A percentile compares a stretch with the other conserved stretches of the same genome.
phyloP scores from a whole-genome alignment of 805 yeast species.

The Candida vaughaniae region DNA sequence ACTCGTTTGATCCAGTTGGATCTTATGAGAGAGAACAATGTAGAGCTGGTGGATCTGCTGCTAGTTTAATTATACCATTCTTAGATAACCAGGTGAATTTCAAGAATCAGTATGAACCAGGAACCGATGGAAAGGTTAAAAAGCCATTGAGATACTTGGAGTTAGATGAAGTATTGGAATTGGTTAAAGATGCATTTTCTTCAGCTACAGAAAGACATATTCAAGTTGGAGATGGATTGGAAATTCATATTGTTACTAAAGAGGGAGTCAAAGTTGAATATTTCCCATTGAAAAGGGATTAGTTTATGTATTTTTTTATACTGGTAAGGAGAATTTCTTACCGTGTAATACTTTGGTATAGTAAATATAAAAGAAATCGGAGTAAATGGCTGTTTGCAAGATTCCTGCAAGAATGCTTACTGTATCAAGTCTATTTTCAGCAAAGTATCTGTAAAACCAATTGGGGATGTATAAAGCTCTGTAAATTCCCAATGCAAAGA shows the following conservation, averaged over 20 bases:
- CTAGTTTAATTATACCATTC: constrained; percentile 94
- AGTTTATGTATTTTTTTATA: constrained; percentile 15
- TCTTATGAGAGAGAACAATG: constrained; percentile 97
- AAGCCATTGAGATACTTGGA: constrained; percentile 61
- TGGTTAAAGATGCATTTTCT: constrained; percentile 91
- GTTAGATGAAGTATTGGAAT: constrained; percentile 80
- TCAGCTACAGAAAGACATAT: constrained; percentile 98
- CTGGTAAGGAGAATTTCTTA: constrained; percentile 71
- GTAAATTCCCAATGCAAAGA: constrained; percentile 89
- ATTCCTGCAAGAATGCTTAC: constrained; percentile 78
- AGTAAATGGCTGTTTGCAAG: constrained; percentile 81
- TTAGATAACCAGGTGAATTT: constrained; percentile 96
- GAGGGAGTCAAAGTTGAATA: constrained; percentile 86
- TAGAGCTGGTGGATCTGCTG: constrained; percentile 98
- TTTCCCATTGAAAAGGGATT: constrained; percentile 87
- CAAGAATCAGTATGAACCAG: constrained; percentile 89
- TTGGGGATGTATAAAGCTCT: constrained; percentile 89
- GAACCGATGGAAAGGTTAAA: constrained; percentile 63
- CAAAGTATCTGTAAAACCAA: constrained; percentile 84
- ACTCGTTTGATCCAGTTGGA: constrained; percentile 97
- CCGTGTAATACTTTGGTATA: constrained; percentile 78
- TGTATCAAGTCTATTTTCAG: constrained; percentile 64
- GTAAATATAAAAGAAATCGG: constrained; percentile 94
- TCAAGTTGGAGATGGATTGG: constrained; percentile 96
- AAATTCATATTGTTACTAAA: constrained; percentile 85